Percentiles rank a stretch among this genome's conserved stretches.
Evolutionary conservation across 495 filamentous ascomycete species (phyloP).

Genomic region (Aspergillus heteromorphus): DNA sequence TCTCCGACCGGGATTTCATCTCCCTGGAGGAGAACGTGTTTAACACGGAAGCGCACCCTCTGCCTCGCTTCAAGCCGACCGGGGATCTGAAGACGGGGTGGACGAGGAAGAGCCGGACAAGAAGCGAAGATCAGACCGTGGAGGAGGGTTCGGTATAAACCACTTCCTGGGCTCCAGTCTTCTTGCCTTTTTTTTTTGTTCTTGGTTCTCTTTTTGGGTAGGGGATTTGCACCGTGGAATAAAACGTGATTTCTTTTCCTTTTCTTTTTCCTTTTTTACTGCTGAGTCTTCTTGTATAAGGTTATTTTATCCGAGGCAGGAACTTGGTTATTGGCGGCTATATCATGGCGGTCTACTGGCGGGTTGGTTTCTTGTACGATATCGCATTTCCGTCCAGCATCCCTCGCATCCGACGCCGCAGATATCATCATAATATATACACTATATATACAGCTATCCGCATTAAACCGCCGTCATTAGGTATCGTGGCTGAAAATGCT

Average conservation of each 20-base stretch:
- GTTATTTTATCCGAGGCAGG: neutral
- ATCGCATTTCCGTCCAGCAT: neutral
- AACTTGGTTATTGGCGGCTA: neutral
- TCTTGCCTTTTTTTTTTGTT: neutral
- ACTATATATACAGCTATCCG: neutral
- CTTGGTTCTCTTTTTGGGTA: neutral
- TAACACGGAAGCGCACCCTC: slow-evolving; percentile 92
- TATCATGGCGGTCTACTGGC: neutral
- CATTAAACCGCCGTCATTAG: neutral
- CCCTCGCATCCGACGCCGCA: no score
- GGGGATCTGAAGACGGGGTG: slow-evolving; percentile 82
- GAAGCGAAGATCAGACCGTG: slow-evolving; percentile 18
- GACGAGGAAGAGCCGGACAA: slow-evolving; percentile 56
- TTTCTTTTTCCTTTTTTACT: neutral
- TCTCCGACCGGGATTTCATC: slow-evolving; percentile 77
- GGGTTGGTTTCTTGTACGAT: neutral
- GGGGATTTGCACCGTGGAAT: neutral
- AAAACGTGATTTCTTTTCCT: neutral
- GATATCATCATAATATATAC: neutral
- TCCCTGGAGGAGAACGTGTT: slow-evolving; percentile 82
- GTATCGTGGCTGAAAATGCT: no score
- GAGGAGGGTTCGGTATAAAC: neutral
- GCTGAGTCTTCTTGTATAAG: neutral
- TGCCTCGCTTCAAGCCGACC: slow-evolving; percentile 78
- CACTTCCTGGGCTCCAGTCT: no score